A percentile compares a stretch with the other conserved stretches of the same genome.
Evolutionary conservation across 768 basidiomycete species (phyloP).

Genomic region (Lactarius trivialis): DNA sequence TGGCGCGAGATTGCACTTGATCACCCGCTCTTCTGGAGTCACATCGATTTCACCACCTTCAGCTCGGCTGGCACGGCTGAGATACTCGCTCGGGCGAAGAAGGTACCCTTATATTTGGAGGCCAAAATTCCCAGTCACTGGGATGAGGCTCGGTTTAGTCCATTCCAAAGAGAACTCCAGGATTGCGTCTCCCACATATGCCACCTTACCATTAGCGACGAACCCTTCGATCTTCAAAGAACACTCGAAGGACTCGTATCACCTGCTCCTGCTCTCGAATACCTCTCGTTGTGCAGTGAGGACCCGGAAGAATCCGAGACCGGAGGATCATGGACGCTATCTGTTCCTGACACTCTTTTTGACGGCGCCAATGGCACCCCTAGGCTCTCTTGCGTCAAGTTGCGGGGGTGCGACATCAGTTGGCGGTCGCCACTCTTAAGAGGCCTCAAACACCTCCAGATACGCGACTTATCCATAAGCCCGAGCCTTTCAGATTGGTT

Average conservation of each 20-base stretch:
- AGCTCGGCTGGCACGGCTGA: too few relatives aligned
- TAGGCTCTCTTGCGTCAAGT: neutral
- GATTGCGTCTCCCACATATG: too few relatives aligned
- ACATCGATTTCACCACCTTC: too few relatives aligned
- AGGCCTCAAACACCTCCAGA: neutral
- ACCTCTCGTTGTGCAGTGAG: neutral
- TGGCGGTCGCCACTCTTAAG: conserved; percentile 6
- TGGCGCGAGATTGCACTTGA: too few relatives aligned
- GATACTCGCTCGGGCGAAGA: too few relatives aligned
- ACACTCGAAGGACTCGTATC: too few relatives aligned
- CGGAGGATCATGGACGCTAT: neutral
- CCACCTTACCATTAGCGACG: too few relatives aligned
- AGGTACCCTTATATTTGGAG: too few relatives aligned
- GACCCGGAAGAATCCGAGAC: neutral
- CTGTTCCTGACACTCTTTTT: neutral
- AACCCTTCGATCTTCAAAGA: too few relatives aligned
- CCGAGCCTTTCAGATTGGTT: neutral
- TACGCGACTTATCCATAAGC: neutral
- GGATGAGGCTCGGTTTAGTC: neutral
- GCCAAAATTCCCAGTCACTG: too few relatives aligned
- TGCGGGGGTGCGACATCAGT: neutral
- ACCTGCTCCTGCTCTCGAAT: too few relatives aligned
- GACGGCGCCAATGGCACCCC: neutral
- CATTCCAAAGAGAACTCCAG: neutral
- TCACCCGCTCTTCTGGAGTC: too few relatives aligned